phyloP scores from a whole-genome alignment of 306 rosid species.

The Cicer arietinum region DNA sequence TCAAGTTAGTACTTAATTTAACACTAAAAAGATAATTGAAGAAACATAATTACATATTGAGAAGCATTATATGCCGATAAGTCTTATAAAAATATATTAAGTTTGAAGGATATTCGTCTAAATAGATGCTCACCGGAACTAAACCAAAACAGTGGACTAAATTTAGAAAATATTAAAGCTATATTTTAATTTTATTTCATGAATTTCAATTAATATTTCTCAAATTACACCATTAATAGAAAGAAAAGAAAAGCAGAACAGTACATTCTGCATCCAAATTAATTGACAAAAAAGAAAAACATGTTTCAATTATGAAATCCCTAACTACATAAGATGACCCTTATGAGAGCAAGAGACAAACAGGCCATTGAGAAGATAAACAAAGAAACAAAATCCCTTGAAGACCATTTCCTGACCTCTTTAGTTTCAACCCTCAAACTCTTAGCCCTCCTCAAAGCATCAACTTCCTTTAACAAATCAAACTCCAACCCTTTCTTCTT shows the following conservation, averaged over 20 bases:
- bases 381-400: conserved; percentile 74
- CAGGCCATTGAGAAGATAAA: conserved; percentile 79
- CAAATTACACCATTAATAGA: conserved; percentile 29
- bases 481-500: conserved; percentile 89
- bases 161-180: too few species aligned
- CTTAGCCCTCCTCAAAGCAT: conserved; percentile 89
- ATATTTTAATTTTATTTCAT: conserved; percentile 18
- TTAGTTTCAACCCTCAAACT: conserved; percentile 75
- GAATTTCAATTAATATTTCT: conserved; percentile 14
- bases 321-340: conserved; percentile 75
- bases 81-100: too few species aligned
- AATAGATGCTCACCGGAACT: too few species aligned
- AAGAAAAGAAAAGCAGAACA: conserved; percentile 64
- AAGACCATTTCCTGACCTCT: conserved; percentile 81
- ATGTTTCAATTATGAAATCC: background rate
- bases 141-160: too few species aligned
- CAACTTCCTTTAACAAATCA: conserved; percentile 92
- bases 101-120: too few species aligned
- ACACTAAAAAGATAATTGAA: too few species aligned
- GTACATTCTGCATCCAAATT: conserved; percentile 64
- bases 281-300: background rate
- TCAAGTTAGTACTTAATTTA: too few species aligned
- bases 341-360: conserved; percentile 67
- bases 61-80: too few species aligned
- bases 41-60: too few species aligned